Evolutionary conservation across 2,329 filamentous ascomycete genomes (phyloP), one percentile per base, ranked within the genome.

Genomic region (Akanthomyces muscarius): DNA sequence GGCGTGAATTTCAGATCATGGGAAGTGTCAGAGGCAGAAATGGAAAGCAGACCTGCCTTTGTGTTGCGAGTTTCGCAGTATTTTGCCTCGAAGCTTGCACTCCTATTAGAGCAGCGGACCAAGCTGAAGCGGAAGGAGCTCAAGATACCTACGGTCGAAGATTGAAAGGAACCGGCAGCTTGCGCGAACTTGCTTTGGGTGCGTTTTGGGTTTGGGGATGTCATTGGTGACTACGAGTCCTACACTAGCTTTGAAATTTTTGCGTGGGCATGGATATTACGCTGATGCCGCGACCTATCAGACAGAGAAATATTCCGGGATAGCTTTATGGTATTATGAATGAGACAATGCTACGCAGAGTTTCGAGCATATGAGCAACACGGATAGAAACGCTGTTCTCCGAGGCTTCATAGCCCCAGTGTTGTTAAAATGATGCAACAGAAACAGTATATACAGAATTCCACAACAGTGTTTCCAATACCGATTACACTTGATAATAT

Each of bases 91-190:
- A 74, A 72, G 63, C 67, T 76, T 33, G 64, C 51, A 5, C 67
- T 68, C 13, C 63, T 72, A 11, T 63, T 68, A 52, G 48, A 60
- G 2, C 44, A 62, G 13, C 53, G 62, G 4, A 64, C 66, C 16
- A 74, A 71, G 66, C 55, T 73, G 45, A 70, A 66, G 62, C 70
- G 73, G 13, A 74, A 70, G 65, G 73, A 75, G 65, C 61, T 72
- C 21, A 54, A 61, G 21, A 61, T 53, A 48, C 58, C 59, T 2
- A 38, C 48, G 2, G 6, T 14, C 2, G 47, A 16, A 7, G 56
- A 51, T 5, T 59, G 36, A 51, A 14, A 14, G 11, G 25, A 38
- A 41, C 8, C 21, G 45, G 8, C n/a, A 56, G 53, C 53, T 45
- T 6, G 21, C 18, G 7, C 28, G 23, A 8, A 21, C 11, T 42